phyloP scores from a whole-genome alignment of 441 rosid species.

The Omphalea diandra region DNA sequence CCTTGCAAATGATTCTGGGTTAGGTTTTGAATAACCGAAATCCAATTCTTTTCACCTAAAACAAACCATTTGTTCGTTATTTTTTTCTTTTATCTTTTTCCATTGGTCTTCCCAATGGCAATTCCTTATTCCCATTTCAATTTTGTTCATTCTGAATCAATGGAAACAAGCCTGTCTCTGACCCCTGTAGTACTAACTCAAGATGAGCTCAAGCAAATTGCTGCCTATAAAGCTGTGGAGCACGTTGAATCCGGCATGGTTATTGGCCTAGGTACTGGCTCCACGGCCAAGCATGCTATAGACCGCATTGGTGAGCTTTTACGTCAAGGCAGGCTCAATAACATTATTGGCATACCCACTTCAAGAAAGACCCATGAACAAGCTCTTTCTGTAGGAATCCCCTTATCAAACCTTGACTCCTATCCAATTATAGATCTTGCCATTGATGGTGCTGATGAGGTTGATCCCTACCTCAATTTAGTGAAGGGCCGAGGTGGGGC shows the following conservation, averaged over 20 bases:
- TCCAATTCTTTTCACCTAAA: background rate
- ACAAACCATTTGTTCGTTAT: background rate
- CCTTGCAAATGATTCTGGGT: background rate
- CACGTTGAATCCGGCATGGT: constrained; percentile 88
- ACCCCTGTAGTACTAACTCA: constrained; percentile 52
- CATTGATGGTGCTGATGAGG: constrained; percentile 95
- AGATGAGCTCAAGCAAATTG: constrained; percentile 80
- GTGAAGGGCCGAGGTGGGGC: constrained; percentile 95
- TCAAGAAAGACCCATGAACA: constrained; percentile 73
- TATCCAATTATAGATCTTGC: constrained; percentile 69
- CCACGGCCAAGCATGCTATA: constrained; percentile 88
- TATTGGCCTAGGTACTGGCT: constrained; percentile 85
- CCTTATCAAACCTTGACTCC: constrained; percentile 73
- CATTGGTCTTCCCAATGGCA: constrained; percentile 11
- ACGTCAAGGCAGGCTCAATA: constrained; percentile 54
- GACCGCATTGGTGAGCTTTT: constrained; percentile 79
- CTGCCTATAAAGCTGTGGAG: constrained; percentile 91
- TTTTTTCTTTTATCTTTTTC: background rate
- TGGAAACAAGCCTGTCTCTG: constrained; percentile 14
- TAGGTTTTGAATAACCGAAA: background rate
- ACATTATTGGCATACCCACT: constrained; percentile 77
- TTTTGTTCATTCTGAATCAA: constrained; percentile 9
- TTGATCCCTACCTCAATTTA: constrained; percentile 68
- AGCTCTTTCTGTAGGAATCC: constrained; percentile 72
- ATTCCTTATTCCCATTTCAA: constrained; percentile 24